Conservation (phyloP, 2,329 filamentous ascomycete genomes). For the Aphanoascus verrucosus region DNA sequence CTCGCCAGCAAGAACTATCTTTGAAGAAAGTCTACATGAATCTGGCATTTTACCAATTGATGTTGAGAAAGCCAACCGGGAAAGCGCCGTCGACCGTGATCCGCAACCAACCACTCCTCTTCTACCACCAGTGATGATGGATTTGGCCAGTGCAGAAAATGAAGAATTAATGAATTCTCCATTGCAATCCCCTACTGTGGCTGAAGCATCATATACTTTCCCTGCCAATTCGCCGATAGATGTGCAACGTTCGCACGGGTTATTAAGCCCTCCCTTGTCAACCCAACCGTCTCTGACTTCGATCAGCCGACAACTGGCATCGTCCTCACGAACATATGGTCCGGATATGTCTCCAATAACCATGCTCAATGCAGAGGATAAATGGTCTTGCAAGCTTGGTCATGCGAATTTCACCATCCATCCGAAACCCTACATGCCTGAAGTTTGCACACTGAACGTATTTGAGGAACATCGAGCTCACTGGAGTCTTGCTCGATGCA, state of each 20-base stretch:
- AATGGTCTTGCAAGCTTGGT: constrained; percentile 75
- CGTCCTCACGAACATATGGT: constrained; percentile 37
- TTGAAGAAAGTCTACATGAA: constrained; percentile 43
- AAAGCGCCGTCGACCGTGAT: constrained; percentile 45
- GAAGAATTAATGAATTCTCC: constrained; percentile 60
- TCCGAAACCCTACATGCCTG: constrained; percentile 67
- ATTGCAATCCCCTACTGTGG: constrained; percentile 73
- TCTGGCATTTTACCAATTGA: constrained; percentile 44
- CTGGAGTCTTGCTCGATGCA: constrained; percentile 72
- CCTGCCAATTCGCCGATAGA: constrained; percentile 39
- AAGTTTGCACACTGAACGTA: constrained; percentile 47
- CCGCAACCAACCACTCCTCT: constrained; percentile 69
- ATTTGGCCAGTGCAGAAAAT: constrained; percentile 37
- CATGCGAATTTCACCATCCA: constrained; percentile 88
- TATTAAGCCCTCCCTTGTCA: constrained; percentile 60
- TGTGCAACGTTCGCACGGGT: constrained; percentile 38
- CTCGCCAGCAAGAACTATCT: constrained; percentile 54
- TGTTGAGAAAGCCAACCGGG: constrained; percentile 43
- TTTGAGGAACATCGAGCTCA: constrained; percentile 60
- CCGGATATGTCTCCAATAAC: constrained; percentile 55
- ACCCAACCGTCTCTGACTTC: constrained; percentile 68
- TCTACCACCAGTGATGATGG: constrained; percentile 67
- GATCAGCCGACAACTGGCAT: constrained; percentile 45
- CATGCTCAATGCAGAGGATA: constrained; percentile 56
- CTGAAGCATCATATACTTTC: constrained; percentile 42